These are phyloP conservation scores for Favolaschia claudopus DNA, from an alignment of 768 basidiomycete genomes.

Conservation along the genomic window DNA sequence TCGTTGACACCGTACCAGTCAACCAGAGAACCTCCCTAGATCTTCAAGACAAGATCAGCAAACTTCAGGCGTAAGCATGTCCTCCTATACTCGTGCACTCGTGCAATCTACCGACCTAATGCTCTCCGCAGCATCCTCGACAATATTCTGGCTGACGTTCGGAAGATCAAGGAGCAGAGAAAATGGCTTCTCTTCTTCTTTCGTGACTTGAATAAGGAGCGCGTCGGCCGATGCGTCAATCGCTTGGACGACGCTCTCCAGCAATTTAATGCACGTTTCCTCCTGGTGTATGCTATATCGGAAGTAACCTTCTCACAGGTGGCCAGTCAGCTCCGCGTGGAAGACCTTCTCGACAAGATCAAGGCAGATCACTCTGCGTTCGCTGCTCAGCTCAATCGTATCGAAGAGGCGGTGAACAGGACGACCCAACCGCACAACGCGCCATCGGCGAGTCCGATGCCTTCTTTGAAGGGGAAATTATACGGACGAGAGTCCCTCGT, in stretches of 20 bases:
- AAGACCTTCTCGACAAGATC: neutral
- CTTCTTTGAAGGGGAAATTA: slow-evolving; percentile 4
- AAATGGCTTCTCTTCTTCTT: slow-evolving; percentile 2
- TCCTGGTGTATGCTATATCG: neutral
- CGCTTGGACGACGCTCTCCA: neutral
- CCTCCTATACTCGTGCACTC: neutral
- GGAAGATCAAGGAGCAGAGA: slow-evolving; percentile 7
- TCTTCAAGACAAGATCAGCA: neutral
- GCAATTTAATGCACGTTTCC: neutral
- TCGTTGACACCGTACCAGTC: neutral
- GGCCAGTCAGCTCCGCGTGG: neutral
- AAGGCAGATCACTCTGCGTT: neutral
- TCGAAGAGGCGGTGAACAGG: neutral
- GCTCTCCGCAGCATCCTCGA: neutral
- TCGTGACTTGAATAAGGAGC: neutral
- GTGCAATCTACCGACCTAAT: neutral
- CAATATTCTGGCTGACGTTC: neutral
- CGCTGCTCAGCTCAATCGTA: neutral
- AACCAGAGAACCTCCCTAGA: neutral
- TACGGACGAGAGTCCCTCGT: slow-evolving; percentile 17
- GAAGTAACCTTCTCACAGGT: neutral
- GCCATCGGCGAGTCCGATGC: neutral
- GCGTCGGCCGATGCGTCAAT: neutral
- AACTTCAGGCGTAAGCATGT: neutral
- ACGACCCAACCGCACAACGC: neutral